Conservation (phyloP, 371 early-diverging fungal species). For the Mortierella sp. region DNA sequence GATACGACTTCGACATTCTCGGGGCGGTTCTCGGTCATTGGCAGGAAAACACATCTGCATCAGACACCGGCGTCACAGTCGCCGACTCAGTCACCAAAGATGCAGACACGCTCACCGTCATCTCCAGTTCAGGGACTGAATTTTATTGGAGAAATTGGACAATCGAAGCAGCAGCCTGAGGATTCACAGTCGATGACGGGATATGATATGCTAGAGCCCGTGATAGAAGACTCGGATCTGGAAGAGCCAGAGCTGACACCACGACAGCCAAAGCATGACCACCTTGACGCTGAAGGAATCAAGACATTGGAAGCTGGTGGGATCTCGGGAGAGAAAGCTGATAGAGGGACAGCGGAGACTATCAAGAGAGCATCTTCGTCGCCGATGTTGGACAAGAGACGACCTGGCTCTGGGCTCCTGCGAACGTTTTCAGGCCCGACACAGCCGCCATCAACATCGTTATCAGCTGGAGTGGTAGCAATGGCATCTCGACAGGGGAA, state of each 20-base stretch:
- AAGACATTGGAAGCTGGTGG: no score
- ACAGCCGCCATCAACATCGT: background rate
- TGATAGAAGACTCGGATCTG: constrained; percentile 29
- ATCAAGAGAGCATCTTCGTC: constrained; percentile 11
- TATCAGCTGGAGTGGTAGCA: background rate
- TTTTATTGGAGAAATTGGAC: no score
- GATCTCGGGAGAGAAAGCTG: no score
- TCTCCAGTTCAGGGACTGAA: background rate
- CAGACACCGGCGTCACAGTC: constrained; percentile 1
- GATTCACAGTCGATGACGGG: constrained; percentile 13
- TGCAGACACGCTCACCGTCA: background rate
- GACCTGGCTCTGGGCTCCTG: background rate
- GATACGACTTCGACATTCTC: constrained; percentile 39
- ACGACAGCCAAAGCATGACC: background rate
- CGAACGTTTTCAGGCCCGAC: constrained; percentile 11
- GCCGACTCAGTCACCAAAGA: no score
- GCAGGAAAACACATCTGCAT: constrained; percentile 5
- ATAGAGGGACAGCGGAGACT: background rate
- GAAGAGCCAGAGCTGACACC: constrained; percentile 11
- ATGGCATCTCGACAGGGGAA: background rate
- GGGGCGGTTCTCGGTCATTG: constrained; percentile 1
- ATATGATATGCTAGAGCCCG: constrained; percentile 34
- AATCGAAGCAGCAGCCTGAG: constrained; percentile 1
- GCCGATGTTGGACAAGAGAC: background rate
- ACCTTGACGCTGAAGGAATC: background rate